phyloP scores from a whole-genome alignment of 306 rosid genomes.

The Alnus rubra region DNA sequence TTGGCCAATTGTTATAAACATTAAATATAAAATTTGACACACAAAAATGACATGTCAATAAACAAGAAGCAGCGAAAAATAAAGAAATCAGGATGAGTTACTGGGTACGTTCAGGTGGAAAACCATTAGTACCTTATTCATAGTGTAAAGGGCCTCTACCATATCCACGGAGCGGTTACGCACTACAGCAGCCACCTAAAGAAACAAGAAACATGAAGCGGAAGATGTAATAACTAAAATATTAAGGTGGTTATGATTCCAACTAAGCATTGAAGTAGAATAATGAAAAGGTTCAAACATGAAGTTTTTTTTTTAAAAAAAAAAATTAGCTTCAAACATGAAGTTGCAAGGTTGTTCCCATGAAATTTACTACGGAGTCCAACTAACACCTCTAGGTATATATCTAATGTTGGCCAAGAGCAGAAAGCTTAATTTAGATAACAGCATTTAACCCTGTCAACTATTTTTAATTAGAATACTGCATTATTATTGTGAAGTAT shows the following conservation, averaged over 20 bases:
- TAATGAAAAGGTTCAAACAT: slow-evolving; percentile 15
- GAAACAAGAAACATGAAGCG: background rate
- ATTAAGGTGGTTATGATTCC: background rate
- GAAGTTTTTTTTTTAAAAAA: background rate
- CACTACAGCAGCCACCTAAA: slow-evolving; percentile 75
- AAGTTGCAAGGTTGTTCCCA: slow-evolving; percentile 23
- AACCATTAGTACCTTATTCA: slow-evolving; percentile 64
- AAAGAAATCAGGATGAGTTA: slow-evolving; percentile 11
- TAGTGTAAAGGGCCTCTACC: slow-evolving; percentile 94
- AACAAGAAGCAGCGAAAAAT: background rate
- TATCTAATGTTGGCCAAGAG: background rate
- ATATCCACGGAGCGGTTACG: slow-evolving; percentile 70
- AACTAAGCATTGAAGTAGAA: background rate
- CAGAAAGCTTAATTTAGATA: slow-evolving; percentile 17
- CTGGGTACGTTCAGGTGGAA: slow-evolving; percentile 18
- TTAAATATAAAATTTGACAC: background rate
- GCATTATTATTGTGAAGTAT: slow-evolving; percentile 17
- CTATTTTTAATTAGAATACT: slow-evolving; percentile 18
- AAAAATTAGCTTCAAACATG: slow-evolving; percentile 11
- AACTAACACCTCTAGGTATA: slow-evolving; percentile 18
- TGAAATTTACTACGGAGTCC: slow-evolving; percentile 21
- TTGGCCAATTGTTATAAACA: background rate
- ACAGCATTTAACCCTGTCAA: slow-evolving; percentile 14
- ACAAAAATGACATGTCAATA: background rate
- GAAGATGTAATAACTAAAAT: background rate